Evolutionary conservation across 2,329 filamentous ascomycete genomes (phyloP), one percentile per base, ranked within the genome.

Genomic region (Laburnicola sp.): DNA sequence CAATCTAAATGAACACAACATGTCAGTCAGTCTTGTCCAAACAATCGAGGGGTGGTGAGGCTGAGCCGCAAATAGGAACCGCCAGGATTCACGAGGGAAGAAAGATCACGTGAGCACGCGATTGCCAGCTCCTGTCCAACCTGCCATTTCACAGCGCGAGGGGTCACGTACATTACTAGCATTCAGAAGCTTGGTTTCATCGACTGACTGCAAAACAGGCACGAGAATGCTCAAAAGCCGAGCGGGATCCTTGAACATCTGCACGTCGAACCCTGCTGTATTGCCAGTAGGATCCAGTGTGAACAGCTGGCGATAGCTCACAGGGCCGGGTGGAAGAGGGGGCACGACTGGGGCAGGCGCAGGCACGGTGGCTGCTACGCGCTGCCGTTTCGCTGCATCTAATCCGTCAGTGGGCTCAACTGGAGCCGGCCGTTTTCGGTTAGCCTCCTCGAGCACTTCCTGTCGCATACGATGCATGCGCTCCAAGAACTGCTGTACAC

Each of bases 401-500:
- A 87, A 75, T 2, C 84, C 86, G 61, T 91, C 86, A 11, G 82
- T 85, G 23, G 88, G 86, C 63, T 92, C 88, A 36, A 78, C 80
- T 3, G 86, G 85, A 34, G 86, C 80, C 3, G 85, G 83, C 53
- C 94, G 85, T 73, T 99, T 99, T 50, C 88, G 86, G 44, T 78
- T 84, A 45, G 82, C 79, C 45, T 95, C 91, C 49, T 96, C 90
- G 47, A 94, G 86, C 8, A 90, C 81, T 59, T 96, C 91, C 7
- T 85, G 79, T 48, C 90, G 85, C 47, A 85, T 86, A 57, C 91
- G 88, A 76, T 89, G 86, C 56, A 95, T 82, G 43, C 90, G 84
- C 63, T 96, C 91, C 16, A 96, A 78, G 65, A 96, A 87, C 67
- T 94, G 88, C 62, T 96, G 89, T 70, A 99, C 94, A 54, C 89